Evolutionary conservation across 106 monocot species (phyloP), one percentile per base, ranked within the genome.

Genomic region (Posidonia australis): DNA sequence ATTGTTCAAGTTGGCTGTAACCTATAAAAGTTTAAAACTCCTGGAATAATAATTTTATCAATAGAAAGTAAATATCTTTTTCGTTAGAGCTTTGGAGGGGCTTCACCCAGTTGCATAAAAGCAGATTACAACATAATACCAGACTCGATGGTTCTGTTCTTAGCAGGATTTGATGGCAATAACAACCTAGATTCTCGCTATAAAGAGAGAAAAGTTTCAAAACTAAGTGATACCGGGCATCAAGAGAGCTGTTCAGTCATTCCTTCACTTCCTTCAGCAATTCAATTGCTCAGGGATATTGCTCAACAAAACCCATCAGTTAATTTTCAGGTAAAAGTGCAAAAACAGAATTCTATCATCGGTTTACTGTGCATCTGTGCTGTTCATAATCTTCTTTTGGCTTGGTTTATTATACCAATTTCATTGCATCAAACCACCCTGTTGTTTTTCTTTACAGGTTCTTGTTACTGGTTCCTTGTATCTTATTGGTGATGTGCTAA

Each of bases 391-490:
- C 45, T 29, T 19, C 6, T 51, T 61, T 20, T 46, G 19, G 27
- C 14, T 25, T 5, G 16, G n/a, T 5, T 44, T 63, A n/a, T 9
- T 44, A 16, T 17, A 22, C 20, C 14, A 0, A 31, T 5, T 0
- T 63, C 12, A n/a, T 6, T 46, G 12, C 43, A 45, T 42, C 42
- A 17, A 18, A 13, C n/a, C 9, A 9, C 25, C 25, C 20, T 20
- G 5, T 17, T 5, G 19, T 63, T 64, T 42, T 1, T 55, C 12
- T 25, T 26, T 68, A 22, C 76, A 86, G 86, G 82, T 86, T 48
- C 87, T 87, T 60, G 93, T 93, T 60, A 89, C 88, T 17, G 93
- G 93, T 60, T 93, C 93, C 32, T 62, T 93, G 72, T 82, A 89
- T 77, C 74, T 93, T 18, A 86, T 93, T 14, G 93, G 93, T 10